These are phyloP conservation scores for Kuraishia hungarica DNA, from an alignment of 805 yeast genomes.

Conservation along the genomic window DNA sequence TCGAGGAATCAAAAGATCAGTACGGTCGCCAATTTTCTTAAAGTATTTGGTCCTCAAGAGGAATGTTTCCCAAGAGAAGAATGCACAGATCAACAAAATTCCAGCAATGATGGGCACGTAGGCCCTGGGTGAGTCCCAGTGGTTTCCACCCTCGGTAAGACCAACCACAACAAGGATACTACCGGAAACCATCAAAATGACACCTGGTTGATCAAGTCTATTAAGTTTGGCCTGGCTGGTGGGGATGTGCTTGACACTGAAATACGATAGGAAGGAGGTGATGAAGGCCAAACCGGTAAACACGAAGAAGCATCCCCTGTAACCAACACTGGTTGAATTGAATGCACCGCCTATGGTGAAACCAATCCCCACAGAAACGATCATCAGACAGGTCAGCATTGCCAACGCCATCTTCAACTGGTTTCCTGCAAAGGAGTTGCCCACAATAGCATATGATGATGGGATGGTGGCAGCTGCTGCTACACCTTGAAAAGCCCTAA, in stretches of 20 bases:
- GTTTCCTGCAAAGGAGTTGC: constrained; percentile 19
- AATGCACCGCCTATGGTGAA: constrained; percentile 37
- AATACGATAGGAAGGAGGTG: constrained; percentile 13
- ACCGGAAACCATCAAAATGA: constrained; percentile 22
- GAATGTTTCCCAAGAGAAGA: constrained; percentile 19
- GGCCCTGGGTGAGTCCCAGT: constrained; percentile 24
- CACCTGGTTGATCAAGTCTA: constrained; percentile 23
- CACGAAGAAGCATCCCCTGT: constrained; percentile 29
- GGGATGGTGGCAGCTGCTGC: constrained; percentile 27
- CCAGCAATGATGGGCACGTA: constrained; percentile 28
- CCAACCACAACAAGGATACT: constrained; percentile 26
- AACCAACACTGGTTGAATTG: constrained; percentile 25
- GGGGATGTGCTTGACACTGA: constrained; percentile 21
- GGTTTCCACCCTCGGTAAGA: constrained; percentile 28
- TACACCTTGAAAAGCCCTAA: constrained; percentile 30
- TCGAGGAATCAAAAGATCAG: constrained; percentile 19
- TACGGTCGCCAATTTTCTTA: constrained; percentile 8
- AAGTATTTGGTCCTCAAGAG: not conserved
- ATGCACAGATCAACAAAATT: constrained; percentile 12
- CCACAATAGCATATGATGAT: constrained; percentile 24
- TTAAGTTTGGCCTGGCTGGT: constrained; percentile 12
- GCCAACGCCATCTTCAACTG: constrained; percentile 19
- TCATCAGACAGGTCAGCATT: constrained; percentile 16
- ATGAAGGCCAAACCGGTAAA: constrained; percentile 23
- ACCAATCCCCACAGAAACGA: constrained; percentile 29